Conservation (phyloP, 2,329 filamentous ascomycete genomes). For the Claviceps digitariae region DNA sequence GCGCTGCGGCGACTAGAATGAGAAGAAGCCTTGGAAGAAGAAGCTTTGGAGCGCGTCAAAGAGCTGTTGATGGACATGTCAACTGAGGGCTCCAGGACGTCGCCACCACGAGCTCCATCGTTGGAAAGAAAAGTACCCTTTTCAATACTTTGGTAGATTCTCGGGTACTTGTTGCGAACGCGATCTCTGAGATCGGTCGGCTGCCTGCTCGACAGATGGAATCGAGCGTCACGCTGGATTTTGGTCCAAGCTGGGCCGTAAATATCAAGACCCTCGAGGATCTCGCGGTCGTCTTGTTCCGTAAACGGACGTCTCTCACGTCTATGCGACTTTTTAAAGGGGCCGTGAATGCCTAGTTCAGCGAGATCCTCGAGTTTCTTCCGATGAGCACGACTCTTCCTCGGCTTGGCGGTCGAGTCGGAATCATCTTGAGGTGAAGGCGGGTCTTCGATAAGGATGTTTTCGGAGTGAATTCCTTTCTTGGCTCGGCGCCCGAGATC, state of each 20-base stretch:
- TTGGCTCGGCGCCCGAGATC: conserved; percentile 26
- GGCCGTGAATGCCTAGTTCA: conserved; percentile 45
- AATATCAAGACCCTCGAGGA: conserved; percentile 42
- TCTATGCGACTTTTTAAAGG: conserved; percentile 48
- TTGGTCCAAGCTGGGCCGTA: conserved; percentile 54
- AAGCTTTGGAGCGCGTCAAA: conserved; percentile 23
- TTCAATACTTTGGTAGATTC: conserved; percentile 42
- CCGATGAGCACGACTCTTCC: conserved; percentile 40
- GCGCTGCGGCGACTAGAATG: conserved; percentile 27
- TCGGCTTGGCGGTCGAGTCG: conserved; percentile 26
- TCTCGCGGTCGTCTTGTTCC: conserved; percentile 48
- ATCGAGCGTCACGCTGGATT: conserved; percentile 46
- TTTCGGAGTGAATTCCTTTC: conserved; percentile 38
- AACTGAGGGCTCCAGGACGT: conserved; percentile 37
- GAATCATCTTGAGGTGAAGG: conserved; percentile 17
- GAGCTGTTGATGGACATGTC: conserved; percentile 35
- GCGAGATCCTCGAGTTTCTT: conserved; percentile 42
- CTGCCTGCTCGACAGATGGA: conserved; percentile 43
- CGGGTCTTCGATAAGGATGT: conserved; percentile 36
- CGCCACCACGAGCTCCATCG: conserved; percentile 25
- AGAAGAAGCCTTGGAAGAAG: conserved; percentile 16
- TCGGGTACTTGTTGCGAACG: conserved; percentile 49
- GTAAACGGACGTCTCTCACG: conserved; percentile 48
- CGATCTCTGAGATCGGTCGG: conserved; percentile 51
- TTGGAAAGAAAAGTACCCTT: conserved; percentile 37